Conservation (phyloP, 75 land plant genomes). For the Adiantum capillusveneris region DNA sequence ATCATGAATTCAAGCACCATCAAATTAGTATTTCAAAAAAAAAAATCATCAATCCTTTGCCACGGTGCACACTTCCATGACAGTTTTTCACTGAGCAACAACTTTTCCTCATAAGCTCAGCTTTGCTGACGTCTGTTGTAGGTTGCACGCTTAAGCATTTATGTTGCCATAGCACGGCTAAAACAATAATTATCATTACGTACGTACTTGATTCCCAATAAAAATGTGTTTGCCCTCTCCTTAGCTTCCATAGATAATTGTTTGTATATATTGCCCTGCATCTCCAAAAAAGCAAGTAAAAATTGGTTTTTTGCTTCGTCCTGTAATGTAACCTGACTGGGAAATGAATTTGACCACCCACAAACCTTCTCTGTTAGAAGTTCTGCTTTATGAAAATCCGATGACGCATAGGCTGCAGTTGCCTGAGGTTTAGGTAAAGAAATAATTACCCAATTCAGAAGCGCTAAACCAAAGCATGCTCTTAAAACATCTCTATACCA, state of each 20-base stretch:
- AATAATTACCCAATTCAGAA: background rate
- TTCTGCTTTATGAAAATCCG: constrained; percentile 14
- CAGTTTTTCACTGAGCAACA: too few species aligned
- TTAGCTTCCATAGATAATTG: constrained; percentile 24
- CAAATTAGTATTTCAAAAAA: too few species aligned
- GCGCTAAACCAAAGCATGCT: background rate
- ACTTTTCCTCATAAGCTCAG: too few species aligned
- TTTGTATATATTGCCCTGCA: constrained; percentile 18
- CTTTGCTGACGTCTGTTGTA: too few species aligned
- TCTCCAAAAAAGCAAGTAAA: background rate
- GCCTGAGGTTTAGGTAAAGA: constrained; percentile 9
- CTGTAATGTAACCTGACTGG: too few species aligned
- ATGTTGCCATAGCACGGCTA: too few species aligned
- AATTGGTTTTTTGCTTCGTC: background rate
- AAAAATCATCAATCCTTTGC: too few species aligned
- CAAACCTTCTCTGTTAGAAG: constrained; percentile 20
- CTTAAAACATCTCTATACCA: background rate
- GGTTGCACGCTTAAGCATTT: too few species aligned
- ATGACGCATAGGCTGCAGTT: constrained; percentile 19
- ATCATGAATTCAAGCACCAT: too few species aligned
- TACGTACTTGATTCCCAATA: constrained; percentile 15
- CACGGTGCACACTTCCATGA: too few species aligned
- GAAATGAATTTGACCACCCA: too few species aligned
- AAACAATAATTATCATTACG: too few species aligned
- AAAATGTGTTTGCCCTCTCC: constrained; percentile 16